A percentile compares a stretch with the other conserved stretches of the same genome.
Evolutionary conservation across 495 filamentous ascomycete species (phyloP).

Genomic region (Penicillium atrosanguineum): DNA sequence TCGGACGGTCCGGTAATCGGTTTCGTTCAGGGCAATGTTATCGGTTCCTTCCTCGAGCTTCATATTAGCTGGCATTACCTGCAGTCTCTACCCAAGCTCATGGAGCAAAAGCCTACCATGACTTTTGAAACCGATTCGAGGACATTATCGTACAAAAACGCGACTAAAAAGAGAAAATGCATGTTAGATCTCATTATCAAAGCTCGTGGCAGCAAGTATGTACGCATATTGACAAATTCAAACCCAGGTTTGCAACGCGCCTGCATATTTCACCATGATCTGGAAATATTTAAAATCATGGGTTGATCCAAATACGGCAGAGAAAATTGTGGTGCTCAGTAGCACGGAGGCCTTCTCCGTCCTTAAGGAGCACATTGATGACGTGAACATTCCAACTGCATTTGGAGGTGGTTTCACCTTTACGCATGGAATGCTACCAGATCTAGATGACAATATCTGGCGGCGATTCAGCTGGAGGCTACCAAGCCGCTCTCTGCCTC

Average conservation of each 20-base stretch:
- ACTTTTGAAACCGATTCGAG: slow-evolving; percentile 21
- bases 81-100: background rate
- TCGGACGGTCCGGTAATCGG: slow-evolving; percentile 24
- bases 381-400: slow-evolving; percentile 20
- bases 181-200: too few species aligned
- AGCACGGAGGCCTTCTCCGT: slow-evolving; percentile 13
- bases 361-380: slow-evolving; percentile 20
- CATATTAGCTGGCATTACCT: background rate
- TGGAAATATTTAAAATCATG: slow-evolving; percentile 28
- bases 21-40: slow-evolving; percentile 19
- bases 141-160: slow-evolving; percentile 26
- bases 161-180: slow-evolving; percentile 5
- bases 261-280: slow-evolving; percentile 23
- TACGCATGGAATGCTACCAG: slow-evolving; percentile 23
- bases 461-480: slow-evolving; percentile 8
- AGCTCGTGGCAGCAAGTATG: too few species aligned
- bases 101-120: slow-evolving; percentile 5
- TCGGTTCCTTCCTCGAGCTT: slow-evolving; percentile 19
- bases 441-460: slow-evolving; percentile 18
- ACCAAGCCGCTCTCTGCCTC: slow-evolving; percentile 11
- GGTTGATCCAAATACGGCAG: slow-evolving; percentile 28
- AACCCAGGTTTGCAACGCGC: slow-evolving; percentile 31
- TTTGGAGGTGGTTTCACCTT: slow-evolving; percentile 24
- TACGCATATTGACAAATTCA: background rate
- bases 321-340: slow-evolving; percentile 22